Conservation (phyloP, 2,329 filamentous ascomycete genomes). For the Periconia sp. region DNA sequence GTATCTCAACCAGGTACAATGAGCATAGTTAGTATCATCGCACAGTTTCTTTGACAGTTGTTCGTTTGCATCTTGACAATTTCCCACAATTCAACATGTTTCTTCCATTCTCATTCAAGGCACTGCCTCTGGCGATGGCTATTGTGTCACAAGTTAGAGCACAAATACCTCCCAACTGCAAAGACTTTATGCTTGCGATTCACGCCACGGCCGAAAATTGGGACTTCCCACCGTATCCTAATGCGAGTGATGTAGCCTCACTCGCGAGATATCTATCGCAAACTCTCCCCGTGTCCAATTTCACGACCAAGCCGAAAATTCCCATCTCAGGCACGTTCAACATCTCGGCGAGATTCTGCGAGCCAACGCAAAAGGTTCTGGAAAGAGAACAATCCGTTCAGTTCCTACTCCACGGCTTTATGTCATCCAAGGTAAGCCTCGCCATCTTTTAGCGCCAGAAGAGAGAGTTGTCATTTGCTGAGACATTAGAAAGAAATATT, state of each 20-base stretch:
- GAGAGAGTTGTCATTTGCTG: not conserved
- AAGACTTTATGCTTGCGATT: not conserved
- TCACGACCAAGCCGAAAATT: not conserved
- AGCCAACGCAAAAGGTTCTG: not conserved
- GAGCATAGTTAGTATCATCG: too few relatives aligned
- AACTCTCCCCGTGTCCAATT: not conserved
- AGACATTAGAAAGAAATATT: not conserved
- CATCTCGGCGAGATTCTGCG: slow-evolving; percentile 1
- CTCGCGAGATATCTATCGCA: not conserved
- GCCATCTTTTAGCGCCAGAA: not conserved
- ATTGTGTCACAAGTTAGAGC: not conserved
- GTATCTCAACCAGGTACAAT: too few relatives aligned
- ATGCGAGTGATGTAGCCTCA: not conserved
- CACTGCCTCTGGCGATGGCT: not conserved
- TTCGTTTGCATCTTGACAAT: too few relatives aligned
- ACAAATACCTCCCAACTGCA: not conserved
- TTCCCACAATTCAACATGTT: not conserved
- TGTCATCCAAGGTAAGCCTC: not conserved
- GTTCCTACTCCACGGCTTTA: slow-evolving; percentile 1
- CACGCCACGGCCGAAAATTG: not conserved
- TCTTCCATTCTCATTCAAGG: not conserved
- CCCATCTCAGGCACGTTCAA: not conserved
- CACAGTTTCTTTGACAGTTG: too few relatives aligned
- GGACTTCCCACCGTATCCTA: not conserved
- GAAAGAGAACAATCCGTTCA: not conserved